Percentiles rank a stretch among this genome's conserved stretches.
phyloP scores from a whole-genome alignment of 2,329 filamentous ascomycete species.

The Scytalidium sp. region DNA sequence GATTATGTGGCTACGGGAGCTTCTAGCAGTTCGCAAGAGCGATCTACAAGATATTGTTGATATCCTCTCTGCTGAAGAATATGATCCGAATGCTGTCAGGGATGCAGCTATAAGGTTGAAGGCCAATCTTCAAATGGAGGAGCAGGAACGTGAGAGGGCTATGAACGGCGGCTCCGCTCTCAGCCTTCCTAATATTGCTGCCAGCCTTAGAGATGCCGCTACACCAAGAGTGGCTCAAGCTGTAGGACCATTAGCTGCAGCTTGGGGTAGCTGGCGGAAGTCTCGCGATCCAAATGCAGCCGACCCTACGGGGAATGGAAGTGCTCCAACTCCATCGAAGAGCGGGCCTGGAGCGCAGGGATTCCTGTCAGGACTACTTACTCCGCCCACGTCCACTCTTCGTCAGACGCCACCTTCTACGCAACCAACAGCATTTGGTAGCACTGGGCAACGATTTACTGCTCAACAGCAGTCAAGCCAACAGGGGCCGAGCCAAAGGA shows the following conservation, averaged over 20 bases:
- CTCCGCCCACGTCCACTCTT: slow-evolving; percentile 75
- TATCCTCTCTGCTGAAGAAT: slow-evolving; percentile 70
- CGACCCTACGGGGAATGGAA: slow-evolving; percentile 13
- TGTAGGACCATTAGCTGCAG: slow-evolving; percentile 75
- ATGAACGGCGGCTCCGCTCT: slow-evolving; percentile 67
- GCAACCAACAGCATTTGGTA: slow-evolving; percentile 60
- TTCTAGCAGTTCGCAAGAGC: slow-evolving; percentile 84
- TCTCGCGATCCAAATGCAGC: slow-evolving; percentile 31
- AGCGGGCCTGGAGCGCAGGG: slow-evolving; percentile 46
- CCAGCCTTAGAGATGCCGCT: slow-evolving; percentile 70
- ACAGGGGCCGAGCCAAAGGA: slow-evolving; percentile 29
- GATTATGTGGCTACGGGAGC: slow-evolving; percentile 90
- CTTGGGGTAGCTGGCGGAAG: slow-evolving; percentile 94
- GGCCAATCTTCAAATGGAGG: slow-evolving; percentile 96
- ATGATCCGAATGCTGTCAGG: slow-evolving; percentile 75
- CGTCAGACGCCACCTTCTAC: slow-evolving; percentile 55
- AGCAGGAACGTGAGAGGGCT: slow-evolving; percentile 87
- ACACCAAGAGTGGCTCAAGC: slow-evolving; percentile 82
- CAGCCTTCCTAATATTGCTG: slow-evolving; percentile 72
- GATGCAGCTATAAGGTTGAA: slow-evolving; percentile 91
- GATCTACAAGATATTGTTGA: slow-evolving; percentile 91
- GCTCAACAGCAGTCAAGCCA: slow-evolving; percentile 43
- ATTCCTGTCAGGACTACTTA: slow-evolving; percentile 78
- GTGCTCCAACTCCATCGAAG: slow-evolving; percentile 17
- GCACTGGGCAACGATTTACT: slow-evolving; percentile 56